A percentile compares a stretch with the other conserved stretches of the same genome.
phyloP scores from a whole-genome alignment of 805 yeast species.

The Vanderwaltozyma yarrowii region DNA sequence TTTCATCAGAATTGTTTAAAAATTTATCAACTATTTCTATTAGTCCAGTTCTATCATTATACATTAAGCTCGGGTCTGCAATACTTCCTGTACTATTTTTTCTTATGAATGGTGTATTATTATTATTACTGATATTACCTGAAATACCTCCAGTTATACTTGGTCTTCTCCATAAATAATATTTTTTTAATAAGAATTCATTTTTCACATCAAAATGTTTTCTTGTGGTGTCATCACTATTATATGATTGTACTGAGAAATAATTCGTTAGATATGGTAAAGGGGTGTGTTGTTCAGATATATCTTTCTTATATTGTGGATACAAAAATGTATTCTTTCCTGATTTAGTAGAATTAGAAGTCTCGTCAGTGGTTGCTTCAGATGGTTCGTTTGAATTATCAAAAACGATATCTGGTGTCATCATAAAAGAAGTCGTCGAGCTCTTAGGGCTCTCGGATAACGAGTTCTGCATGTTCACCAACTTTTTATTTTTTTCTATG shows the following conservation, averaged over 20 bases:
- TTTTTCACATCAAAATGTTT: slow-evolving; percentile 4
- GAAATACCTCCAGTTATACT: background rate
- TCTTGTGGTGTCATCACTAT: background rate
- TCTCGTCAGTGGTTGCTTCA: too few species aligned
- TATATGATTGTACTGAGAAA: slow-evolving; percentile 4
- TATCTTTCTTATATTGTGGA: background rate
- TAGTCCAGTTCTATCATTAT: background rate
- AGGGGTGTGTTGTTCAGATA: background rate
- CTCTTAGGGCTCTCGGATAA: slow-evolving; percentile 1
- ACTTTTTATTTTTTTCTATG: background rate
- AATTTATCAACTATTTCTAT: background rate
- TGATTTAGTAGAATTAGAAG: too few species aligned
- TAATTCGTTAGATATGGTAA: slow-evolving; percentile 10
- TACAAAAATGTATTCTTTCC: background rate
- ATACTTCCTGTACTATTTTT: slow-evolving; percentile 1
- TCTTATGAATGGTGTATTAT: background rate
- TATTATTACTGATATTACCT: background rate
- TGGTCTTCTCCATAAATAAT: slow-evolving; percentile 6
- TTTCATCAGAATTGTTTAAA: background rate
- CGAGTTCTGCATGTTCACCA: background rate
- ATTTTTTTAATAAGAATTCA: slow-evolving; percentile 9
- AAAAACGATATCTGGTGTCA: background rate
- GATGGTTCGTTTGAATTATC: too few species aligned
- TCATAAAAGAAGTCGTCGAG: background rate
- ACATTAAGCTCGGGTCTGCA: background rate